A percentile compares a stretch with the other conserved stretches of the same genome.
Evolutionary conservation across 116 monocot species (phyloP).

Genomic region (Dioscorea cayenensis): DNA sequence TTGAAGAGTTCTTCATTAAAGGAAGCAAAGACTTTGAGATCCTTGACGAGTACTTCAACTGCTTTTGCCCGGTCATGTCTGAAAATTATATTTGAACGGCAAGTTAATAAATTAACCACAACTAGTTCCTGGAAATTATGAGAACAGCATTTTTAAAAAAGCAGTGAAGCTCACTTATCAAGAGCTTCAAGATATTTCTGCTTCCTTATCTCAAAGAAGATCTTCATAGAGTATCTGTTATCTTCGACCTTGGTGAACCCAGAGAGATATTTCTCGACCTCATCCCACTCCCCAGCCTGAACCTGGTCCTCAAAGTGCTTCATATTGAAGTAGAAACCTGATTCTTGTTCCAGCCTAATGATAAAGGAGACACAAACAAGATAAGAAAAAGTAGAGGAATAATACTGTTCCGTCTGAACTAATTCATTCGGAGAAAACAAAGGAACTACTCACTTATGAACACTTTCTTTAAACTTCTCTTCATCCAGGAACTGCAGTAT

Average conservation of each 20-base stretch:
- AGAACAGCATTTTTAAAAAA: background rate
- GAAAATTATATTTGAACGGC: too few relatives aligned
- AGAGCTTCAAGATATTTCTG: conserved; percentile 26
- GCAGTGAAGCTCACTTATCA: background rate
- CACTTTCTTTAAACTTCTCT: conserved; percentile 35
- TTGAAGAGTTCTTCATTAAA: conserved; percentile 50
- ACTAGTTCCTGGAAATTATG: background rate
- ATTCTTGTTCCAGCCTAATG: conserved; percentile 26
- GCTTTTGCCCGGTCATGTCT: conserved; percentile 47
- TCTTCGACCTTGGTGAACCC: conserved; percentile 30
- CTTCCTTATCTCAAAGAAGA: conserved; percentile 29
- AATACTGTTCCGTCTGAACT: background rate
- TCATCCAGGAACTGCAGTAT: conserved; percentile 38
- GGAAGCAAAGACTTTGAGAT: conserved; percentile 39
- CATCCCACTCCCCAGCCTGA: conserved; percentile 22
- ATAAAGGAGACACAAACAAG: background rate
- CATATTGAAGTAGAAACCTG: conserved; percentile 31
- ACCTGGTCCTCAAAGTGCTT: conserved; percentile 26
- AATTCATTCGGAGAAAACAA: background rate
- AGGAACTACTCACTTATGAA: conserved; percentile 19
- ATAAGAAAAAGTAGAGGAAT: background rate
- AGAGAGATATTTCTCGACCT: conserved; percentile 17
- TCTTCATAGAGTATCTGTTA: conserved; percentile 28
- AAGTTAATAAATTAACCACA: background rate
- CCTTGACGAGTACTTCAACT: conserved; percentile 50